Base-by-base conservation (phyloP, 768 basidiomycete genomes). In the Tricholoma sp. region DNA sequence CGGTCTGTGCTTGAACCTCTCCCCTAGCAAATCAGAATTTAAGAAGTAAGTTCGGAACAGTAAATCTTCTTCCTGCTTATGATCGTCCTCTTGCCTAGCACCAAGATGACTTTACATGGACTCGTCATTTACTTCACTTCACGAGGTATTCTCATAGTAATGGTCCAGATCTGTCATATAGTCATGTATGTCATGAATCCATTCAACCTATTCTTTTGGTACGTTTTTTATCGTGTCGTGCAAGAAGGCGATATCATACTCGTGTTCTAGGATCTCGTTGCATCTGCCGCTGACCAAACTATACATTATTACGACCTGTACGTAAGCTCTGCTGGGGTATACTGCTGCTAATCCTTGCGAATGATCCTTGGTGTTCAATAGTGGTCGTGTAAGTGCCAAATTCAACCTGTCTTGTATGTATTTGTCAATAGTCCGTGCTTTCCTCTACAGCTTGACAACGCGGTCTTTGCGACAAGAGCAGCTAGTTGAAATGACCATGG, bases 151-250 rank as follows among this genome's bases (percentile, higher is more conserved):
- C 50, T 59, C 24, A 41, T 59, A 5, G 28, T 32, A 6, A 8
- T 52, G n/a, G 54, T 52, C 7, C 58, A 59, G 34, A 37, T 56
- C 13, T 54, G 29, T 9, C 58, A 59, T 53, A 47, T 59, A 29
- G 28, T 45, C 10, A 56, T 55, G 54, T 52, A 37, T 32, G 29
- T 51, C 11, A 8, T 56, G n/a, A n/a, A n/a, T n/a, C n/a, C n/a
- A n/a, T n/a, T n/a, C n/a, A n/a, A n/a, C n/a, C n/a, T n/a, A n/a
- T 33, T 52, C 6, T 56, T 56, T 20, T 54, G 42, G 37, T 56
- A 20, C 13, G 55, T 42, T 15, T 15, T 9, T 15, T 44, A 17
- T 12, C 2, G 10, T 28, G 12, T 18, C 33, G n/a, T n/a, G n/a
- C n/a, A n/a, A 13, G 2, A 7, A 41, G 3, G 41, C 3, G 24